Conservation (phyloP, 495 filamentous ascomycete genomes). For the Penicillium coprophilum region DNA sequence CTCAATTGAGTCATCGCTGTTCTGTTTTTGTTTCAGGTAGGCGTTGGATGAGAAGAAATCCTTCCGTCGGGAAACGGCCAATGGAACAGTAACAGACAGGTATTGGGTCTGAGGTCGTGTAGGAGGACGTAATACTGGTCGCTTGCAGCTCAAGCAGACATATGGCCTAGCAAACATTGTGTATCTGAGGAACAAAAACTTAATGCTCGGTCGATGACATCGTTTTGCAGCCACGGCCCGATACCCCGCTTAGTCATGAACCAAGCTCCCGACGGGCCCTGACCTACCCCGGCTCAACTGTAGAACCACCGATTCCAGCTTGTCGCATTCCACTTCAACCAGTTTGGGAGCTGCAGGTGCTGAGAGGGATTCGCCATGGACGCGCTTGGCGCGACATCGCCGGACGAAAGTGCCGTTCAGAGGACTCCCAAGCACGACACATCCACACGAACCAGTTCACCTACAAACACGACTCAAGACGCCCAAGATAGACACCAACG, state of each 20-base stretch:
- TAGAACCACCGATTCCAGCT: conserved; percentile 17
- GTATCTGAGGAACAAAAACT: background rate
- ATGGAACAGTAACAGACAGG: conserved; percentile 43
- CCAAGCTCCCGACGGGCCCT: conserved; percentile 12
- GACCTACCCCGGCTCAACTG: conserved; percentile 27
- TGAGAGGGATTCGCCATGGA: conserved; percentile 44
- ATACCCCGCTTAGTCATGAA: conserved; percentile 29
- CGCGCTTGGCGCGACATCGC: conserved; percentile 44
- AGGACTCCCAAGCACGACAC: conserved; percentile 20
- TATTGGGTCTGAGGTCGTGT: conserved; percentile 31
- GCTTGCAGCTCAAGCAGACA: conserved; percentile 35
- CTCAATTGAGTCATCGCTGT: conserved; percentile 23
- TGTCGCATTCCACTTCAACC: conserved; percentile 26
- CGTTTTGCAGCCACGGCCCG: conserved; percentile 11
- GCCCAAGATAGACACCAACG: conserved; percentile 21
- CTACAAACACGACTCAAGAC: conserved; percentile 22
- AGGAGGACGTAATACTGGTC: conserved; percentile 25
- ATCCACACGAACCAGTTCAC: conserved; percentile 26
- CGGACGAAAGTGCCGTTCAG: conserved; percentile 25
- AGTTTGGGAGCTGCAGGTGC: conserved; percentile 29
- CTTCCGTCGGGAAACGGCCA: conserved; percentile 38
- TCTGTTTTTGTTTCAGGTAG: conserved; percentile 38
- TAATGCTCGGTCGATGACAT: conserved; percentile 18
- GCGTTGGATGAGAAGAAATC: conserved; percentile 55
- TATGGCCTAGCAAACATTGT: conserved; percentile 41